Evolutionary conservation across 768 basidiomycete genomes (phyloP), one percentile per base, ranked within the genome.

Genomic region (Kwoniella mangroviensis): DNA sequence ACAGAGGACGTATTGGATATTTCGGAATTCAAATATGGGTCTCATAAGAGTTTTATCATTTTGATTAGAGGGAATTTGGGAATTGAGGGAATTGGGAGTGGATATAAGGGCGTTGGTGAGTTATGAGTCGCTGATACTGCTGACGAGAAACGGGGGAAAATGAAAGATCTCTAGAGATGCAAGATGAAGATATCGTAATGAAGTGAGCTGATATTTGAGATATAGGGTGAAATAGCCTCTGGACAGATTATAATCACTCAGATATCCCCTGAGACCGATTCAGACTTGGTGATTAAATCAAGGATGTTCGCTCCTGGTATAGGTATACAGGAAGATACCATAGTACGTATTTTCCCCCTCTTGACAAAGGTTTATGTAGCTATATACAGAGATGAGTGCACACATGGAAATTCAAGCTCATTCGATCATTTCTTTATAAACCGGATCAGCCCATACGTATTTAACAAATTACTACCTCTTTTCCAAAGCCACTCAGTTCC

Each of bases 241-340:
- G 56, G 56, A 28, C 56, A 58, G 10, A 58, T 58, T 24, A 58
- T 58, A 11, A 15, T 58, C 26, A 58, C 24, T 26, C 56, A 58
- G 34, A 58, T 58, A 40, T 58, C 56, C 34, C 15, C 56, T 17
- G 56, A 58, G 28, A 26, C 56, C 12, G 28, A 58, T 17, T 21
- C 24, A 4, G 28, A n/a, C 3, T 55, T 76, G 13, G n/a, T 59
- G n/a, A 71, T 74, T 52, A 51, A 54, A 22, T 73, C 71, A 11
- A 68, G 76, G 52, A 66, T 74, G 63, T 76, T 76, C 51, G 71
- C 12, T 4, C 71, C 76, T 15, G 71, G 71, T 4, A 41, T 77
- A 4, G 76, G 73, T 11, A 62, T 74, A 15, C 71, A 74, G 24
- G 76, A 77, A 57, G 76, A 77, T 69, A 67, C 73, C 63, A 73